Percentiles rank a stretch among this genome's conserved stretches.
Conservation (phyloP, 169 alveolate species). For the Cryptosporidium muris region DNA sequence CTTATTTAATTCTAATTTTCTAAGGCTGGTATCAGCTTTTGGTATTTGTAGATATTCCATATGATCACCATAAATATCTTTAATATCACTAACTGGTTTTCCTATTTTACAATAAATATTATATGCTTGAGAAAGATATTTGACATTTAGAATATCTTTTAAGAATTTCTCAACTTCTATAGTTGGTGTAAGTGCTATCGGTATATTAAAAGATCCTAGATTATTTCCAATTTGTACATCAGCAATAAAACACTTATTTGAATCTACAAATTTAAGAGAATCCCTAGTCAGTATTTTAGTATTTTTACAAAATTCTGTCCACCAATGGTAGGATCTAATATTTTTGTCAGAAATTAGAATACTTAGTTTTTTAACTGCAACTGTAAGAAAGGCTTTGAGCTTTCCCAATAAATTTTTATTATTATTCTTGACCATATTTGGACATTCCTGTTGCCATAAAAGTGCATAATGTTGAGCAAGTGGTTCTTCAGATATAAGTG, state of each 20-base stretch:
- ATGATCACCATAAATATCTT: no score
- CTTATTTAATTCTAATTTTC: no score
- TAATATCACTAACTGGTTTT: no score
- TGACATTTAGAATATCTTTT: constrained; percentile 28
- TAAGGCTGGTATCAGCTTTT: no score
- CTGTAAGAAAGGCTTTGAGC: constrained; percentile 43
- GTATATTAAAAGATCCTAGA: constrained; percentile 25
- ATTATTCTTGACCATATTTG: constrained; percentile 30
- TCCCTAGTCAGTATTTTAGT: constrained; percentile 39
- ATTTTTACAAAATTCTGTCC: constrained; percentile 11
- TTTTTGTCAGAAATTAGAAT: neutral
- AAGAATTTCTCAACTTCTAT: constrained; percentile 9
- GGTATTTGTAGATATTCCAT: no score
- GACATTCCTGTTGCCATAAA: constrained; percentile 61
- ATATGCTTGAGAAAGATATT: constrained; percentile 38
- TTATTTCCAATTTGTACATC: constrained; percentile 34
- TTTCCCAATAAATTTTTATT: constrained; percentile 25
- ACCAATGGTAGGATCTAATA: constrained; percentile 3
- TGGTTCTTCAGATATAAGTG: constrained; percentile 49
- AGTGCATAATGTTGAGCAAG: constrained; percentile 50
- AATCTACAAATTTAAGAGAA: neutral
- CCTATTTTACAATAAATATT: constrained; percentile 3
- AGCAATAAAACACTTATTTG: constrained; percentile 30
- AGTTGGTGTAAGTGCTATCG: constrained; percentile 31
- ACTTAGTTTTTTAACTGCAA: constrained; percentile 12